Evolutionary conservation across 164 flowering plant species (phyloP), one percentile per base, ranked within the genome.

Genomic region (Vitis rupestris): DNA sequence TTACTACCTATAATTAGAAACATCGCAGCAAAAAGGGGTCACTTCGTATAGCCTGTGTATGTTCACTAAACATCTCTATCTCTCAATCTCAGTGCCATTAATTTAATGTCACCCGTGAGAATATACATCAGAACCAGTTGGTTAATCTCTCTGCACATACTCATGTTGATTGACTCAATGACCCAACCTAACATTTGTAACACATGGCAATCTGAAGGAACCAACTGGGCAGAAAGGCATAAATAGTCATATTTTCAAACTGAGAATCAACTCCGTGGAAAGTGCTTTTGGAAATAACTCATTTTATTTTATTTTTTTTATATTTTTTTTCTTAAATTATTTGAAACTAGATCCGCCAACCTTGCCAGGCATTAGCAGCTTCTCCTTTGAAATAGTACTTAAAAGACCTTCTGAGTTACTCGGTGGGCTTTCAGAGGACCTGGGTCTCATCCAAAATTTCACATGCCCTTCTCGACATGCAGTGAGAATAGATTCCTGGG

Each of bases 391-490:
- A 73, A 80, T 87, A 29, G 82, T 75, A 70, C 79, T 77, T 61
- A 78, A 50, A 31, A 74, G 6, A 14, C 80, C 56, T 57, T 90
- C 94, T 1, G 87, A 74, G 75, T 70, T 82, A 78, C 74, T 80
- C 17, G 89, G 68, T 67, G 80, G 92, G 77, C 71, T 82, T 62
- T 90, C 97, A 17, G 81, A 72, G 50, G 64, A 74, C 3, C 87
- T 87, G 8, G 99, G 99, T 76, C 98, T 88, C 80, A 78, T 82
- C 99, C 99, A 96, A 50, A 96, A 76, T 79, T 96, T 93, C 50
- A 88, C 80, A 66, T 91, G 95, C 15, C 99, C 99, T 60, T 96
- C 99, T 47, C 98, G 87, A 75, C 95, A 91, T 2, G 73, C 87
- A 8, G 97, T 96, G 30, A 96, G 85, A 56, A 92, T 81, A 9